Percentiles rank a stretch among this genome's conserved stretches.
Conservation (phyloP, 257 asterid genomes). For the Solanum bulbocastanum region DNA sequence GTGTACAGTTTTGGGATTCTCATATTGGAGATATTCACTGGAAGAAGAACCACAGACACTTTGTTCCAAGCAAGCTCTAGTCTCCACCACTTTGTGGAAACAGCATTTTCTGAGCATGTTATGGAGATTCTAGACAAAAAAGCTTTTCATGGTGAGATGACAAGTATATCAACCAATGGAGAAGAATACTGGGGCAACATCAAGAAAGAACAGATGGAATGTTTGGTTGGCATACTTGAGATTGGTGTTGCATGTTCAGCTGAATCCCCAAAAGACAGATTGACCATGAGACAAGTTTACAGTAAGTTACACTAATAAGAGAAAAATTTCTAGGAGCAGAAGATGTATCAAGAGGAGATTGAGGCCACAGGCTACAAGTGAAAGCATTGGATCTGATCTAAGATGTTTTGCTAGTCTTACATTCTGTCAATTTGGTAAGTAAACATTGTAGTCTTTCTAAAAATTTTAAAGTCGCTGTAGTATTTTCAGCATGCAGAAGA, state of each 20-base stretch:
- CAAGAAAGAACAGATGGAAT: not conserved
- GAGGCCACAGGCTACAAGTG: not conserved
- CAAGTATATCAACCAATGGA: not conserved
- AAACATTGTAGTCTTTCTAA: not conserved
- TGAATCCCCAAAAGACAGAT: constrained; percentile 6
- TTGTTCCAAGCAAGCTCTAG: constrained; percentile 1
- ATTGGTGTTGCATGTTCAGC: constrained; percentile 13
- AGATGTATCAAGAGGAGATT: not conserved
- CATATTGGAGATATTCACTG: constrained; percentile 27
- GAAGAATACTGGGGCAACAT: not conserved
- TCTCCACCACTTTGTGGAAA: constrained; percentile 15
- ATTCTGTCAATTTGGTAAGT: not conserved
- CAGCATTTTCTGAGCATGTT: not conserved
- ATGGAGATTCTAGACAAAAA: constrained; percentile 18
- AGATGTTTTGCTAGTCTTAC: not conserved
- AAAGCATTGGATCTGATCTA: not conserved
- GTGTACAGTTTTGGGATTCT: constrained; percentile 31
- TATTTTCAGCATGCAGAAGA: not conserved
- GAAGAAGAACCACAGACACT: constrained; percentile 25
- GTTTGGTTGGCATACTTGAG: constrained; percentile 6
- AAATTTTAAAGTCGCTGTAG: not conserved
- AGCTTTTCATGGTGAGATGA: not conserved
- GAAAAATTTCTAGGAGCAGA: not conserved
- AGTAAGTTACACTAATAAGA: not conserved
- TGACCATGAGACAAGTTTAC: constrained; percentile 4